A percentile compares a stretch with the other conserved stretches of the same genome.
phyloP scores from a whole-genome alignment of 345 rosid species.

The Lepidium aucheri region DNA sequence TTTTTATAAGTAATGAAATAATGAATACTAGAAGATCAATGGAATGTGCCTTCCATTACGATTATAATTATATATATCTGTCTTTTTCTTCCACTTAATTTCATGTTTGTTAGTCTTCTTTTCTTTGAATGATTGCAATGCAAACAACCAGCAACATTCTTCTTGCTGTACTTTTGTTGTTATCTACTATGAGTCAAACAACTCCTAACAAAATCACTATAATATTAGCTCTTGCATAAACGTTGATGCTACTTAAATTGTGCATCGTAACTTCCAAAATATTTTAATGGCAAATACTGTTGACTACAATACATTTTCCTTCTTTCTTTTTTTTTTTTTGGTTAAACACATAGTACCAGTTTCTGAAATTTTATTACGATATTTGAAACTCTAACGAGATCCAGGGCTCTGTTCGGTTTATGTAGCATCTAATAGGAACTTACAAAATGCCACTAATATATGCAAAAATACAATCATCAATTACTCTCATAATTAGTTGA shows the following conservation, averaged over 20 bases:
- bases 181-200: background rate
- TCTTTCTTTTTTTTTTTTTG: background rate
- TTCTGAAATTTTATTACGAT: background rate
- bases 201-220: background rate
- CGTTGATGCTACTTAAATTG: background rate
- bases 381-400: background rate
- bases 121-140: background rate
- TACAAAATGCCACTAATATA: too few relatives aligned
- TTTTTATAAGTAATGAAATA: too few relatives aligned
- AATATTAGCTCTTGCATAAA: background rate
- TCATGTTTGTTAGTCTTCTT: slow-evolving; percentile 1
- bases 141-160: slow-evolving; percentile 7
- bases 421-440: too few relatives aligned
- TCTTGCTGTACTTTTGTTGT: background rate
- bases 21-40: too few relatives aligned
- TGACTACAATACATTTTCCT: background rate
- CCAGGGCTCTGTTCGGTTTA: too few relatives aligned
- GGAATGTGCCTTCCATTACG: slow-evolving; percentile 18
- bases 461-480: too few relatives aligned
- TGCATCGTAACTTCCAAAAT: background rate
- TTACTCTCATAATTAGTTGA: too few relatives aligned
- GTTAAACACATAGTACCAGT: background rate
- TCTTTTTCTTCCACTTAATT: background rate
- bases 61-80: background rate
- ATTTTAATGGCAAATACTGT: too few relatives aligned